Conservation (phyloP, 202 grass and related monocot genomes). For the Panicum virgatum region DNA sequence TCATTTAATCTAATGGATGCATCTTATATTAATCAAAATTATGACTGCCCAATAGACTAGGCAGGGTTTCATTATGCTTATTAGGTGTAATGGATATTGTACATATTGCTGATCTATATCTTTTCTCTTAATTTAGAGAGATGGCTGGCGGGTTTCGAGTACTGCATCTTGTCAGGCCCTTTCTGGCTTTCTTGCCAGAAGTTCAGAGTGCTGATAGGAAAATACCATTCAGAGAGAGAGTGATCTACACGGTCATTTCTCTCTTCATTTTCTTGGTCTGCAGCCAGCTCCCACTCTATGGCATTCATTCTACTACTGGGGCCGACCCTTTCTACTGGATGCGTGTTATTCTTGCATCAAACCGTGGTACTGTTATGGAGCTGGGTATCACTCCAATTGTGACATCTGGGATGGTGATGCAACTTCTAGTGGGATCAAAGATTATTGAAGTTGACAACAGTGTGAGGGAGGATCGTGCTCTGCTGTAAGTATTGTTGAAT, state of each 20-base stretch:
- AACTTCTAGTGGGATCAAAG: conserved; percentile 83
- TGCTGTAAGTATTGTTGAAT: conserved; percentile 58
- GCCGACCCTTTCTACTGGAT: conserved; percentile 96
- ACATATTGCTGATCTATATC: conserved; percentile 13
- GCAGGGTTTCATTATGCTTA: background rate
- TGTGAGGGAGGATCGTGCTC: conserved; percentile 83
- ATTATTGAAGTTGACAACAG: conserved; percentile 96
- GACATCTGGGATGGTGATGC: conserved; percentile 88
- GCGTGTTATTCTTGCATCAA: conserved; percentile 91
- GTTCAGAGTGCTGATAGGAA: conserved; percentile 85
- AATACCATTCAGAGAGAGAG: conserved; percentile 91
- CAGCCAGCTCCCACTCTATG: conserved; percentile 77
- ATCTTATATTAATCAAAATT: background rate
- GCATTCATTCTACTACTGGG: conserved; percentile 81
- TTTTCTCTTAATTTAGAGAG: conserved; percentile 20
- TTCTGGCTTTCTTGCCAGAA: conserved; percentile 82
- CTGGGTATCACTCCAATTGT: conserved; percentile 90
- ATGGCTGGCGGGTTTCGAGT: conserved; percentile 86
- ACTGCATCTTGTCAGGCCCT: conserved; percentile 79
- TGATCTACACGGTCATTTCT: conserved; percentile 82
- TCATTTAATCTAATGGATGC: background rate
- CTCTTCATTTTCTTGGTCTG: conserved; percentile 86
- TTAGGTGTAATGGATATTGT: background rate
- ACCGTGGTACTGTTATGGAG: conserved; percentile 88
- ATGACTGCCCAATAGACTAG: background rate